phyloP scores from a whole-genome alignment of 768 basidiomycete species.

The Lyophyllum atratum region DNA sequence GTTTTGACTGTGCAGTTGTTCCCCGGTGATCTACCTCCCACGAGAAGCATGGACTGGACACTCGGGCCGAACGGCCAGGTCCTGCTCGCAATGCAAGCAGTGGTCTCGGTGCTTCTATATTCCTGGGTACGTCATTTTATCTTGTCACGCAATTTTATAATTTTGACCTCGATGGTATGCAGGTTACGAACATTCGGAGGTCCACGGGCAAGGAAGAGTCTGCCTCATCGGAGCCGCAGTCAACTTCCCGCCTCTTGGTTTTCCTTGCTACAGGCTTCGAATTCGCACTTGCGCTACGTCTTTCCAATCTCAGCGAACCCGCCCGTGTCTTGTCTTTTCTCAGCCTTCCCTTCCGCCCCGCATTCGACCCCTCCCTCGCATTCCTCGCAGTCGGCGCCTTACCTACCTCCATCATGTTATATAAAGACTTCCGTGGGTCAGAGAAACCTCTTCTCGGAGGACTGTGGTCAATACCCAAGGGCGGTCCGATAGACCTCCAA shows the following conservation, averaged over 20 bases:
- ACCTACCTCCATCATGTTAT: slow-evolving; percentile 46
- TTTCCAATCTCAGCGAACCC: slow-evolving; percentile 55
- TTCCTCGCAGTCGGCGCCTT: slow-evolving; percentile 55
- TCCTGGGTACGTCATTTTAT: slow-evolving; percentile 29
- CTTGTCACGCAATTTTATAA: slow-evolving; percentile 13
- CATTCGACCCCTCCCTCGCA: slow-evolving; percentile 59
- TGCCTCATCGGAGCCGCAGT: slow-evolving; percentile 9
- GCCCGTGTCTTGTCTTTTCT: slow-evolving; percentile 54
- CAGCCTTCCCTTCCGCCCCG: slow-evolving; percentile 44
- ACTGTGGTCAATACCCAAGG: slow-evolving; percentile 41
- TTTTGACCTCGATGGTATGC: neutral
- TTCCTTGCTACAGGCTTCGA: slow-evolving; percentile 44
- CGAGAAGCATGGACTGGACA: slow-evolving; percentile 39
- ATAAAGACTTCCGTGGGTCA: slow-evolving; percentile 40
- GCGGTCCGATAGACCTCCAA: slow-evolving; percentile 41
- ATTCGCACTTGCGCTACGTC: slow-evolving; percentile 54
- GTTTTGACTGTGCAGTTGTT: slow-evolving; percentile 43
- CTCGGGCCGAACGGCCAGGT: slow-evolving; percentile 34
- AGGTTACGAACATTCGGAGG: slow-evolving; percentile 4
- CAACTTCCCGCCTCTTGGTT: slow-evolving; percentile 37
- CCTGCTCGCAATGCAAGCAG: slow-evolving; percentile 41
- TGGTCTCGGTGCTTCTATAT: slow-evolving; percentile 29
- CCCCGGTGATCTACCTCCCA: slow-evolving; percentile 35
- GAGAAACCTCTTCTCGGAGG: slow-evolving; percentile 46
- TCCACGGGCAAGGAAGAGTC: slow-evolving; percentile 10